Evolutionary conservation across 768 basidiomycete genomes (phyloP), one percentile per base, ranked within the genome.

Genomic region (Lactarius akahatsu): DNA sequence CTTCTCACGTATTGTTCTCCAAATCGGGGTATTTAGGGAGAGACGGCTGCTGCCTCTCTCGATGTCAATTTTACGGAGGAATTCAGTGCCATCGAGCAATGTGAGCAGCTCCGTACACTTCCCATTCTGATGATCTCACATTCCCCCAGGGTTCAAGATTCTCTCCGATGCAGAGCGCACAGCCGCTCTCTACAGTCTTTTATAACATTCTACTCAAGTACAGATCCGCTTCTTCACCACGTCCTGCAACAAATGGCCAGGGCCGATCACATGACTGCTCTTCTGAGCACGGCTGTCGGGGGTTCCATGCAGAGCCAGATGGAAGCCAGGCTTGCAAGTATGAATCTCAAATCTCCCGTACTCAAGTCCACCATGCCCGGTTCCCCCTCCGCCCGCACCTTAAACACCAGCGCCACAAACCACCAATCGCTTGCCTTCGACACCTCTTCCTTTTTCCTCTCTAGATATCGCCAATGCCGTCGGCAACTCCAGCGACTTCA

Each of bases 1-100:
- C 34, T 66, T 57, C 71, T 41, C n/a, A 9, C 15, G 15, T 15
- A 5, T 40, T 40, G 13, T 9, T 40, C 38, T 36, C 10, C 34
- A 36, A 11, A 10, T 36, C 2, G 10, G 36, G 36, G 2, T 36
- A 1, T 15, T 5, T 69, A 89, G 80, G 95, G 97, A 81, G 97
- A 98, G 74, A 98, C 98, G 95, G 97, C 97, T 66, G 94, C 96
- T 13, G 97, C 97, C 68, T 98, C 96, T 70, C 82, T 98, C 74
- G 97, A 99, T 78, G 91, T 94, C 76, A 97, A 97, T 83, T 99
- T 98, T 77, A 99, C 98, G 79, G 97, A 98, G 73, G 97, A 98
- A 80, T 82, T 99, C 45, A 90, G 91, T 75, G 97, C 97, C 74
- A 99, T 99, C 83, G 97, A 99, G 83, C 96, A 98, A 87, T 98